Percentiles rank a stretch among this genome's conserved stretches.
These are phyloP conservation scores for Aspergillus ustus DNA, from an alignment of 2,329 filamentous ascomycete species.

Conservation along the genomic window DNA sequence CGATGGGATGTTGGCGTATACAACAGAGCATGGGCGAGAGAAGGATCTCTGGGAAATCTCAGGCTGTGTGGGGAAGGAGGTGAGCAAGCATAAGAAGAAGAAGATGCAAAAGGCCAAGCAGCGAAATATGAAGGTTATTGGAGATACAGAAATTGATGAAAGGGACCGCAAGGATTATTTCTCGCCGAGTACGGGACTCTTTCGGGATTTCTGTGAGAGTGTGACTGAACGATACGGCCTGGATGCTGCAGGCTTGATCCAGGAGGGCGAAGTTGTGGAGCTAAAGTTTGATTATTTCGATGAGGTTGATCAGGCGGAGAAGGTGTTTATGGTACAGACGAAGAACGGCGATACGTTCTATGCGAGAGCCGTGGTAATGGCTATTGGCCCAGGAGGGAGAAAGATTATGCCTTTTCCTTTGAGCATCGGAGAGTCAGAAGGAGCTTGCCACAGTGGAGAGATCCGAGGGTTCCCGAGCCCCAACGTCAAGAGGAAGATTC, in stretches of 20 bases:
- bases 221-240: constrained; percentile 65
- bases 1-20: constrained; percentile 72
- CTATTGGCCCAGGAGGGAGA: constrained; percentile 69
- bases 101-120: constrained; percentile 59
- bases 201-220: constrained; percentile 64
- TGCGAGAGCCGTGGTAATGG: constrained; percentile 68
- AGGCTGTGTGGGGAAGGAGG: constrained; percentile 76
- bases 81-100: constrained; percentile 76
- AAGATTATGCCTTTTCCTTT: constrained; percentile 54
- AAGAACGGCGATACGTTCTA: constrained; percentile 57
- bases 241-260: constrained; percentile 55
- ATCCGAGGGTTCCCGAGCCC: constrained; percentile 63
- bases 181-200: constrained; percentile 65
- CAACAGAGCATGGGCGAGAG: constrained; percentile 64
- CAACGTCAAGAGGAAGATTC: constrained; percentile 59
- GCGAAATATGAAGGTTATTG: constrained; percentile 26
- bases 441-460: constrained; percentile 68
- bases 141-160: constrained; percentile 62
- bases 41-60: constrained; percentile 70
- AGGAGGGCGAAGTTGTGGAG: constrained; percentile 63
- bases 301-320: constrained; percentile 50
- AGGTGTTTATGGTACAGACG: constrained; percentile 69
- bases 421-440: constrained; percentile 48
- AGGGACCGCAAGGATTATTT: constrained; percentile 72
- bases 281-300: constrained; percentile 62